Percentiles rank a stretch among this genome's conserved stretches.
phyloP scores from a whole-genome alignment of 78 protist genomes.

The Cyanophora paradoxa region DNA sequence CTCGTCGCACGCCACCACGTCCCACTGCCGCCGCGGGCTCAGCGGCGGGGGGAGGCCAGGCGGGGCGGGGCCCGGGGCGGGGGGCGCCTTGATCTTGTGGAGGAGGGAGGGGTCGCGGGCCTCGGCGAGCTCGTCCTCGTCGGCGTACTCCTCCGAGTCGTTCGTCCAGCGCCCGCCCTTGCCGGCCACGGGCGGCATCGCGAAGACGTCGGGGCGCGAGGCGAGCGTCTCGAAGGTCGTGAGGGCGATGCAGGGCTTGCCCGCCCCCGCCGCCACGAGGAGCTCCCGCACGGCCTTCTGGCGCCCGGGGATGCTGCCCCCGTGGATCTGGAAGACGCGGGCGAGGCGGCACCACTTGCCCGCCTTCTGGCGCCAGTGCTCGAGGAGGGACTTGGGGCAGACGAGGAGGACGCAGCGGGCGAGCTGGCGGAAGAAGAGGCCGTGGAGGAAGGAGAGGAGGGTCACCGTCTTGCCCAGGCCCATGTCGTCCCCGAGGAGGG shows the following conservation, averaged over 20 bases:
- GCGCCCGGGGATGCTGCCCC: no score
- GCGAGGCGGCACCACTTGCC: neutral
- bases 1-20: slow-evolving; percentile 31
- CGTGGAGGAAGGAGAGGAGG: slow-evolving; percentile 8
- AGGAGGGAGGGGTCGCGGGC: no score
- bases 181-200: slow-evolving; percentile 9
- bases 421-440: no score
- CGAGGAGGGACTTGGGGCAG: slow-evolving; percentile 4
- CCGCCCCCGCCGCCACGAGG: neutral
- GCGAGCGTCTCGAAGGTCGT: slow-evolving; percentile 29
- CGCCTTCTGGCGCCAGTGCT: slow-evolving; percentile 2
- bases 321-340: no score
- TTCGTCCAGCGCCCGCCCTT: no score
- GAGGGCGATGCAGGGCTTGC: neutral
- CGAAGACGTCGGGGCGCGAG: slow-evolving; percentile 52
- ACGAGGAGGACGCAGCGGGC: slow-evolving; percentile 15
- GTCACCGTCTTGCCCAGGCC: slow-evolving; percentile 41
- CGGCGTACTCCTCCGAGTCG: no score
- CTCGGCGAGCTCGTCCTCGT: no score
- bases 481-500: slow-evolving; percentile 38
- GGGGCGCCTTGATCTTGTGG: neutral
- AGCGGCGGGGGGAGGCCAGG: neutral
- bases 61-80: neutral
- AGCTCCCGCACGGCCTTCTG: no score
- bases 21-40: neutral